These are phyloP conservation scores for Pseudocercospora eumusae DNA, from an alignment of 2,329 filamentous ascomycete species.

Conservation along the genomic window DNA sequence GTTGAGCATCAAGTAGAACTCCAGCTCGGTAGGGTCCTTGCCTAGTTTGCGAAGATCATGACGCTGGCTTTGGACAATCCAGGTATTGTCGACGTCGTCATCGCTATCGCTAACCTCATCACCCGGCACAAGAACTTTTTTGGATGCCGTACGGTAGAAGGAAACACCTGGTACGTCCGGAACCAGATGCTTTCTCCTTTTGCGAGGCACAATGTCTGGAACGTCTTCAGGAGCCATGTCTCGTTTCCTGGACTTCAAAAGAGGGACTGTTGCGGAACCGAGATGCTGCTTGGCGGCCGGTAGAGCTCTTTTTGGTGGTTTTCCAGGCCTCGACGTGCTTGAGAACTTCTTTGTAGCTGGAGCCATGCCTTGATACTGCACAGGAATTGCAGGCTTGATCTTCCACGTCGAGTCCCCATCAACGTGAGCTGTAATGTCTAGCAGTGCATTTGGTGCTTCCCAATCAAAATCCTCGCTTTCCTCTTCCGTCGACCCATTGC, in stretches of 20 bases:
- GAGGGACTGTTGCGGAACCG: background rate
- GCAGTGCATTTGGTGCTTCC: conserved; percentile 39
- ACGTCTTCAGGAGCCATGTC: conserved; percentile 29
- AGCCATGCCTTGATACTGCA: conserved; percentile 1
- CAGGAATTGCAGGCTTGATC: conserved; percentile 7
- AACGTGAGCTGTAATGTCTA: conserved; percentile 42
- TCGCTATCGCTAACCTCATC: conserved; percentile 49
- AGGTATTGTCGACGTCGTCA: conserved; percentile 44
- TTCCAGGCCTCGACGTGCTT: background rate
- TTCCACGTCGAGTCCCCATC: conserved; percentile 40
- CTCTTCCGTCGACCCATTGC: conserved; percentile 23
- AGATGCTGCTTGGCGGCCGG: background rate
- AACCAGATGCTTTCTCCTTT: conserved; percentile 39
- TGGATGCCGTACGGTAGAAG: conserved; percentile 46
- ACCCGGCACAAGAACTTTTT: conserved; percentile 42
- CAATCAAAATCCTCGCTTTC: conserved; percentile 32
- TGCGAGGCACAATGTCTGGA: conserved; percentile 22
- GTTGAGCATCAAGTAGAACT: conserved; percentile 44
- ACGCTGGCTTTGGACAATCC: conserved; percentile 41
- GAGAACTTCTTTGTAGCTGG: background rate
- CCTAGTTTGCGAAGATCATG: conserved; percentile 31
- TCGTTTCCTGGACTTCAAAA: conserved; percentile 13
- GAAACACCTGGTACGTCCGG: conserved; percentile 42
- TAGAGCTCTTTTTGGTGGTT: background rate
- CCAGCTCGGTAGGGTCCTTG: conserved; percentile 31